Percentiles rank a stretch among this genome's conserved stretches.
These are phyloP conservation scores for Astrothelium subdiscretum DNA, from an alignment of 495 filamentous ascomycete species.

Conservation along the genomic window DNA sequence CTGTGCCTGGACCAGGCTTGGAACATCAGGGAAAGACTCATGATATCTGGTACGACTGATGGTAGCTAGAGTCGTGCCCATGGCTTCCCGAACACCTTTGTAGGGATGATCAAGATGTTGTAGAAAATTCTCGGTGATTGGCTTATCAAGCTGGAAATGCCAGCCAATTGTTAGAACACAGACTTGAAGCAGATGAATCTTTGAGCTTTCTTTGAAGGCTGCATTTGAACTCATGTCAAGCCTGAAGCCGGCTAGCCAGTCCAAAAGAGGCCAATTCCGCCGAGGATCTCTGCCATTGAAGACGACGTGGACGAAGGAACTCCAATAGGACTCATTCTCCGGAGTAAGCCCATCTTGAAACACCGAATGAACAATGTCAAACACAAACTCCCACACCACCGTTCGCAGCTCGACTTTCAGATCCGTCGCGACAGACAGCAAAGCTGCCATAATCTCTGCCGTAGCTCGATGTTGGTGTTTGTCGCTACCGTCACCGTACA, in stretches of 20 bases:
- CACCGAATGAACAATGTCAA: constrained; percentile 76
- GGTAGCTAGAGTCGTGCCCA: constrained; percentile 76
- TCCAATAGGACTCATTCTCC: constrained; percentile 91
- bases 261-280: constrained; percentile 72
- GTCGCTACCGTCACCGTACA: constrained; percentile 86
- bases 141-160: constrained; percentile 88
- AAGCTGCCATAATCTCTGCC: constrained; percentile 79
- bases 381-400: constrained; percentile 74
- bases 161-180: constrained; percentile 80
- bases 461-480: constrained; percentile 98
- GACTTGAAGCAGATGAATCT: constrained; percentile 84
- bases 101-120: constrained; percentile 93
- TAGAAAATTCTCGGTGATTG: constrained; percentile 81
- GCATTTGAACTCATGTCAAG: constrained; percentile 93
- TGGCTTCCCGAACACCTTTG: constrained; percentile 89
- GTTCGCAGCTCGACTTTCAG: constrained; percentile 55
- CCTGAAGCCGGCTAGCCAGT: constrained; percentile 72
- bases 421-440: constrained; percentile 66
- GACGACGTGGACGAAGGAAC: constrained; percentile 79
- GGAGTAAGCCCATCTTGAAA: constrained; percentile 85
- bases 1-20: constrained; percentile 63
- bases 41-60: constrained; percentile 86
- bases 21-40: constrained; percentile 75
- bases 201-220: constrained; percentile 97
- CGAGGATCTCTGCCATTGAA: constrained; percentile 77